A percentile compares a stretch with the other conserved stretches of the same genome.
These are phyloP conservation scores for Geotrichum cucujoidarum DNA, from an alignment of 1,139 yeast species.

Conservation along the genomic window DNA sequence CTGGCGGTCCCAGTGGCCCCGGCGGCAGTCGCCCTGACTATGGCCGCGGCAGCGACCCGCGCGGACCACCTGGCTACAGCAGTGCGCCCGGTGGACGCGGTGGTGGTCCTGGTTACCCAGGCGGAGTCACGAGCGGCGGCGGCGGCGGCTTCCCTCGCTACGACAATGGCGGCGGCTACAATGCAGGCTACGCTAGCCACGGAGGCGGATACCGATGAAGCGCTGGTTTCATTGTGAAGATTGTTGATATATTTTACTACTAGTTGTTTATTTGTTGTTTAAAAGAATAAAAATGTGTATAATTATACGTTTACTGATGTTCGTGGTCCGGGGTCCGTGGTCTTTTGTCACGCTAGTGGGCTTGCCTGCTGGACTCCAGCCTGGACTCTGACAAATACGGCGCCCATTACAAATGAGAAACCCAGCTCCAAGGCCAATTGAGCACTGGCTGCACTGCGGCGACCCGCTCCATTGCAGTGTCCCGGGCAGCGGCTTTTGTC, in stretches of 20 bases:
- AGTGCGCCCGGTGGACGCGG: constrained; percentile 4
- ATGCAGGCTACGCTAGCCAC: constrained; percentile 1
- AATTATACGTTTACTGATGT: no score
- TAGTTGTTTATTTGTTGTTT: not conserved
- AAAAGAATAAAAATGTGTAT: not conserved
- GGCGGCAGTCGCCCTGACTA: not conserved
- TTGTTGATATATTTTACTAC: not conserved
- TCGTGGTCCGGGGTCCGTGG: no score
- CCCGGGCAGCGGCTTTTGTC: no score
- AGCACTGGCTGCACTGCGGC: no score
- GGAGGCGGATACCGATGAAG: constrained; percentile 8
- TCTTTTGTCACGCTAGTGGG: no score
- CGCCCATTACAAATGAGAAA: no score
- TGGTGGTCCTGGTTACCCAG: not conserved
- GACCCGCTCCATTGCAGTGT: no score
- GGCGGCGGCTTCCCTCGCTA: not conserved
- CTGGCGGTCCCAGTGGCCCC: not conserved
- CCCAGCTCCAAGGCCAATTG: no score
- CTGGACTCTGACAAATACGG: no score
- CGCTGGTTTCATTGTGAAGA: not conserved
- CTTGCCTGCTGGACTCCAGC: no score
- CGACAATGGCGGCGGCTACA: constrained; percentile 10
- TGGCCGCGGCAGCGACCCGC: not conserved
- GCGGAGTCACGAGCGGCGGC: not conserved
- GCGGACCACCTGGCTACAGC: constrained; percentile 7